Base-by-base conservation (phyloP, 495 filamentous ascomycete species). In the Aspergillus mulundensis region DNA sequence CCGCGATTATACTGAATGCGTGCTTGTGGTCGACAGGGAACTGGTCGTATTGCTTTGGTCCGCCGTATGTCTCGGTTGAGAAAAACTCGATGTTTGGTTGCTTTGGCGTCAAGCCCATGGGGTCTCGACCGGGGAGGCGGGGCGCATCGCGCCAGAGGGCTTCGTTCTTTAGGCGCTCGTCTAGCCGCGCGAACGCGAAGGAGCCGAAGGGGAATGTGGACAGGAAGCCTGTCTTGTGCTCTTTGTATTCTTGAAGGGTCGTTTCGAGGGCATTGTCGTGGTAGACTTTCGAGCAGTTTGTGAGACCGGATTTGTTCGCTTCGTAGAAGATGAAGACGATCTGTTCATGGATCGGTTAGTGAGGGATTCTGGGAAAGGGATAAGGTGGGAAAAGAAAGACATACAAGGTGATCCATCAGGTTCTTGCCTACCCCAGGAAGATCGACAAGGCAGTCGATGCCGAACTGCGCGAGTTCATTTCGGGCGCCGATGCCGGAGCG, bases 341-440 rank as follows among this genome's bases (percentile, higher is more conserved):
- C 74, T 57, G 58, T 3, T 28, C 8, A 36, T n/a, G 30, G 19
- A 16, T 30, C 8, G 8, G 7, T 45, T 42, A 23, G 24, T 10
- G 5, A 8, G n/a, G 20, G 28, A 15, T 2, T 28, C 23, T 45
- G 50, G 53, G 1, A 23, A 36, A 1, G 23, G 34, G 5, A 12
- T 28, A 10, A 16, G 15, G 8, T 2, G 10, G 19, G 36, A 42
- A 19, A 23, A 23, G 6, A 25, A 12, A 1, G 11, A 53, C 65
- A 47, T 55, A 73, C 70, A n/a, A 72, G 48, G 42, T 84, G 82
- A 53, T 86, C 83, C 59, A 74, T 73, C 6, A 84, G 69, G 41
- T 81, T 81, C 49, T 73, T 73, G 5, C 81, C 81, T 2, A 85
- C 81, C 11, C 79, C 82, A 8, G 80, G 81, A 0, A 77, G 60